These are phyloP conservation scores for Funneliformis geosporum DNA, from an alignment of 192 early-diverging fungal genomes.

Conservation along the genomic window DNA sequence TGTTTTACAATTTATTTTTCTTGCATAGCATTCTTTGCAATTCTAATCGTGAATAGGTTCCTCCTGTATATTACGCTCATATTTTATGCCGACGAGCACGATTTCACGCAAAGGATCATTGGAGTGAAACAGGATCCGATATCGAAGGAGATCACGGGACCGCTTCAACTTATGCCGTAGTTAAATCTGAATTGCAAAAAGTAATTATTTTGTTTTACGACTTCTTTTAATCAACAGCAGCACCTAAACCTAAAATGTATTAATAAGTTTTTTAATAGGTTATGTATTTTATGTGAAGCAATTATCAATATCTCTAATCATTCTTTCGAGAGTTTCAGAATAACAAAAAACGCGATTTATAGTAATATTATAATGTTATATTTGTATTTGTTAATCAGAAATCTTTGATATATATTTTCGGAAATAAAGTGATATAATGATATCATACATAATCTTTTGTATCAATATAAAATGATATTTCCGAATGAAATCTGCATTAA, in stretches of 20 bases:
- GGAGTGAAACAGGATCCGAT: slow-evolving; percentile 41
- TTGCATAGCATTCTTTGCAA: not conserved
- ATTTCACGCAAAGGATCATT: slow-evolving; percentile 71
- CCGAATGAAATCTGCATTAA: no score
- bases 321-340: no score
- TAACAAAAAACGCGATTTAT: not conserved
- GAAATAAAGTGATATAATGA: no score
- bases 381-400: no score
- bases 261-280: not conserved
- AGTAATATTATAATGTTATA: no score
- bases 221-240: not conserved
- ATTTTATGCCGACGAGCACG: slow-evolving; percentile 86
- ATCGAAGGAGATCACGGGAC: slow-evolving; percentile 15
- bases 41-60: slow-evolving; percentile 39
- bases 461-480: no score
- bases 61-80: slow-evolving; percentile 93
- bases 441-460: no score
- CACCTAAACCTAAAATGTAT: not conserved
- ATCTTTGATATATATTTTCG: no score
- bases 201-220: not conserved
- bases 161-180: slow-evolving; percentile 28
- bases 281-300: not conserved
- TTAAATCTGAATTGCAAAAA: slow-evolving; percentile 44
- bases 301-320: not conserved
- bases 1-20: not conserved